These are phyloP conservation scores for Penicillium taxi DNA, from an alignment of 495 filamentous ascomycete genomes.

Conservation along the genomic window DNA sequence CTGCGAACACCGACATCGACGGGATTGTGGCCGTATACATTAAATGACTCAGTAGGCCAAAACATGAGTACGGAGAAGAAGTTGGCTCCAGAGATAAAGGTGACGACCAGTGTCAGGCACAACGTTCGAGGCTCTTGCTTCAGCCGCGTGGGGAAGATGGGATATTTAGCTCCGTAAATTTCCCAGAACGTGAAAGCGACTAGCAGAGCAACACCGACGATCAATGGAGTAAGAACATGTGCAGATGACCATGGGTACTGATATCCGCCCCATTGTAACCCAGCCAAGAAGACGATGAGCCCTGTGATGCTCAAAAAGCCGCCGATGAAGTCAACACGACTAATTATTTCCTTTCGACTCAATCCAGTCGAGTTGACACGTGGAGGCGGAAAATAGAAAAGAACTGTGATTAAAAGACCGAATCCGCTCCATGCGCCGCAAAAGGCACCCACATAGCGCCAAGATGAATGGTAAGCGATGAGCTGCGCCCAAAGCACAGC, in stretches of 20 bases:
- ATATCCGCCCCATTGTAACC: slow-evolving; percentile 62
- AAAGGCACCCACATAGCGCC: slow-evolving; percentile 59
- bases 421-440: slow-evolving; percentile 53
- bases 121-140: slow-evolving; percentile 57
- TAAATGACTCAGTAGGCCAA: slow-evolving; percentile 68
- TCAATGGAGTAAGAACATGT: slow-evolving; percentile 52
- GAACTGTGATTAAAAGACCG: slow-evolving; percentile 50
- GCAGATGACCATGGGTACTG: slow-evolving; percentile 52
- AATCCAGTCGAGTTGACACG: slow-evolving; percentile 47
- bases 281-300: slow-evolving; percentile 57
- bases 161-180: slow-evolving; percentile 49
- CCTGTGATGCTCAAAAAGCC: slow-evolving; percentile 59
- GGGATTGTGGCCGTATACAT: slow-evolving; percentile 65
- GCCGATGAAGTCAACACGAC: slow-evolving; percentile 57
- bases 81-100: slow-evolving; percentile 65
- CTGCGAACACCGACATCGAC: slow-evolving; percentile 59
- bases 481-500: slow-evolving; percentile 64
- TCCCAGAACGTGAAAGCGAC: slow-evolving; percentile 55
- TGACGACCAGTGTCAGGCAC: slow-evolving; percentile 58
- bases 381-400: slow-evolving; percentile 62
- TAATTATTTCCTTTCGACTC: slow-evolving; percentile 42
- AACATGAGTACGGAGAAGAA: slow-evolving; percentile 69
- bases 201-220: slow-evolving; percentile 47
- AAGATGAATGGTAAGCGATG: slow-evolving; percentile 50
- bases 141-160: slow-evolving; percentile 58